Percentiles rank a stretch among this genome's conserved stretches.
Evolutionary conservation across 805 yeast genomes (phyloP).

Genomic region (Sugiyamaella marilandica): DNA sequence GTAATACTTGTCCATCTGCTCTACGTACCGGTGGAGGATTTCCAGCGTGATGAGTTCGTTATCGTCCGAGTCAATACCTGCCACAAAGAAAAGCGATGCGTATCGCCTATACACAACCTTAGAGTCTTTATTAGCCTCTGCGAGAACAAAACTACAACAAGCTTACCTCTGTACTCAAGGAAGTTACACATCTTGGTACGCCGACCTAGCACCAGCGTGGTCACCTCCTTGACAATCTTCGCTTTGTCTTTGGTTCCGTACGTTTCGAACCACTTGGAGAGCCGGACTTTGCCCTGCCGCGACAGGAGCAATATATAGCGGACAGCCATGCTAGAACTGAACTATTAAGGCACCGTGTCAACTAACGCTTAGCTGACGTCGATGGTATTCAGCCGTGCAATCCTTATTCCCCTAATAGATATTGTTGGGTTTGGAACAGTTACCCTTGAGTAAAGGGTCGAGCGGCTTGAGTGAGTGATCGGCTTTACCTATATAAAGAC

Average conservation of each 20-base stretch:
- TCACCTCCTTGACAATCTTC: constrained; percentile 76
- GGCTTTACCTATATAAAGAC: too few species aligned
- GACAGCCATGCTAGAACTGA: constrained; percentile 51
- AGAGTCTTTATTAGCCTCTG: constrained; percentile 40
- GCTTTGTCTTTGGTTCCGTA: constrained; percentile 79
- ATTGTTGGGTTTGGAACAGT: too few species aligned
- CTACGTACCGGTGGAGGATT: constrained; percentile 87
- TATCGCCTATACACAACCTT: constrained; percentile 89
- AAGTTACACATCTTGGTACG: constrained; percentile 95
- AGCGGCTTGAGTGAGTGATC: too few species aligned
- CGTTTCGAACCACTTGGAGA: constrained; percentile 90
- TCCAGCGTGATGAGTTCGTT: constrained; percentile 86
- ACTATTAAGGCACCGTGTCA: too few species aligned
- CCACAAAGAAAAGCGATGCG: constrained; percentile 86
- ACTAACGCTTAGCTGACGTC: too few species aligned
- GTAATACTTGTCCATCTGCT: constrained; percentile 91
- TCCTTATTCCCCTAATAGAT: too few species aligned
- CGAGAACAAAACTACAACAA: constrained; percentile 16
- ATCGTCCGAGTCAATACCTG: constrained; percentile 76
- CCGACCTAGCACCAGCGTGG: constrained; percentile 78
- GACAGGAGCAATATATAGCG: constrained; percentile 78
- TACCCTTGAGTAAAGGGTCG: too few species aligned
- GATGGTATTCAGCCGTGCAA: too few species aligned
- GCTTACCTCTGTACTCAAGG: constrained; percentile 62
- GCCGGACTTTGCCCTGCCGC: constrained; percentile 90